Evolutionary conservation across 164 flowering plant genomes (phyloP), one percentile per base, ranked within the genome.

Genomic region (Cinnamomum micranthum): DNA sequence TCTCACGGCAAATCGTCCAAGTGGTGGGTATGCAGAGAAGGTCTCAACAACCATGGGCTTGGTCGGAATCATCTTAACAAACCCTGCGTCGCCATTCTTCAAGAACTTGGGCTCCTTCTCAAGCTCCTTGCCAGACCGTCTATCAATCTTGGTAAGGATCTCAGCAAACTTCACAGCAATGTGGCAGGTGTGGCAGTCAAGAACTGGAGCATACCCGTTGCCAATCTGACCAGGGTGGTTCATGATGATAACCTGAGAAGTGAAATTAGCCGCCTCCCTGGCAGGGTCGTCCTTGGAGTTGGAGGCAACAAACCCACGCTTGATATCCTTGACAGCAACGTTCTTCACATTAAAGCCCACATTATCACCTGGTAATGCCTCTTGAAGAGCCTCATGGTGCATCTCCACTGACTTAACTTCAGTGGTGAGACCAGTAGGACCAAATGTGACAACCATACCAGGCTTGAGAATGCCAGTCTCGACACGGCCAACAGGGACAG

Each of bases 1-100:
- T 74, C 93, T 78, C 65, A 89, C 93, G 15, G 93, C 93, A 81
- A 89, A 89, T 47, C 93, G 86, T 19, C 93, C 93, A 23, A 89
- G 89, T 0, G 93, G 93, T 0, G 93, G 93, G 71, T 89, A 89
- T 76, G 74, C 84, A 0, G 92, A 81, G 82, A 89, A 89, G 25
- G 92, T 89, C 85, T 89, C 92, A 23, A 89, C 92, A 4, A 89
- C 92, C 91, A 88, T 88, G 72, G 92, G 91, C 87, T 89, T 89
- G 83, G 89, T 86, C 13, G 92, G 90, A 83, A 85, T 76, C 92
- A 89, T 89, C 88, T 89, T 89, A 55, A 89, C 85, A 10, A 89
- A 50, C 15, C 90, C 90, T 1, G 90, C 88, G 79, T 87, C 90
- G 60, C 90, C 90, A 31, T 87, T 87, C 86, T 87, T 87, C 85